Percentiles rank a stretch among this genome's conserved stretches.
phyloP scores from a whole-genome alignment of 768 basidiomycete genomes.

The Psilocybe sp. region DNA sequence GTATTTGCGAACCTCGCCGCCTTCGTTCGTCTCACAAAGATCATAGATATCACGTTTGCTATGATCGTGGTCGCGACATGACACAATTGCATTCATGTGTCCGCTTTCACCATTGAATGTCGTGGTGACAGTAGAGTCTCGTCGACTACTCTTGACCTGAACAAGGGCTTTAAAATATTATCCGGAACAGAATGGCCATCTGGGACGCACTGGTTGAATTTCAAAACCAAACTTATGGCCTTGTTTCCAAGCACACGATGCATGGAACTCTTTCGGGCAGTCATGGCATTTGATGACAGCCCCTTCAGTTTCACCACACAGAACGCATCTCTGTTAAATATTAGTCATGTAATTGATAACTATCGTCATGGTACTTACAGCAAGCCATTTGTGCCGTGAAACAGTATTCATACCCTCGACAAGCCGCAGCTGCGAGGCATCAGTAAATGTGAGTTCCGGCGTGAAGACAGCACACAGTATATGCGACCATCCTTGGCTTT shows the following conservation, averaged over 20 bases:
- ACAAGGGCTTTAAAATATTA: not conserved
- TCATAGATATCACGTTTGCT: constrained; percentile 71
- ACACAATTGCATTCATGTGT: constrained; percentile 72
- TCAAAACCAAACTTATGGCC: constrained; percentile 92
- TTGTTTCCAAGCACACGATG: constrained; percentile 86
- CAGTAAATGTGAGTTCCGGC: constrained; percentile 80
- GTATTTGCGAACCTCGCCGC: constrained; percentile 62
- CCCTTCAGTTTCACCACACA: constrained; percentile 73
- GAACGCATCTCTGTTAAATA: constrained; percentile 56
- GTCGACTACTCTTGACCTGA: constrained; percentile 75
- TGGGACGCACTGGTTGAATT: constrained; percentile 66
- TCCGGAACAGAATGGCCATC: not conserved
- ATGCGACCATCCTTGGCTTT: constrained; percentile 92
- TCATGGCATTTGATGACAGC: constrained; percentile 83
- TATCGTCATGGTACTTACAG: constrained; percentile 43
- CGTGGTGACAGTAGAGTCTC: constrained; percentile 61
- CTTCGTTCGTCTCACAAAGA: constrained; percentile 82
- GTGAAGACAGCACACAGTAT: constrained; percentile 86
- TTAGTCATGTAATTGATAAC: not conserved
- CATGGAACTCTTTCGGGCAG: constrained; percentile 79
- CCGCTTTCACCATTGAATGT: constrained; percentile 80
- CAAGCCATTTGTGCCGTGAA: constrained; percentile 65
- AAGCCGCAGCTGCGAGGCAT: constrained; percentile 67
- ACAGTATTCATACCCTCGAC: constrained; percentile 86
- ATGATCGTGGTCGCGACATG: constrained; percentile 74